phyloP scores from a whole-genome alignment of 768 basidiomycete species.

The Panellus pusillus region DNA sequence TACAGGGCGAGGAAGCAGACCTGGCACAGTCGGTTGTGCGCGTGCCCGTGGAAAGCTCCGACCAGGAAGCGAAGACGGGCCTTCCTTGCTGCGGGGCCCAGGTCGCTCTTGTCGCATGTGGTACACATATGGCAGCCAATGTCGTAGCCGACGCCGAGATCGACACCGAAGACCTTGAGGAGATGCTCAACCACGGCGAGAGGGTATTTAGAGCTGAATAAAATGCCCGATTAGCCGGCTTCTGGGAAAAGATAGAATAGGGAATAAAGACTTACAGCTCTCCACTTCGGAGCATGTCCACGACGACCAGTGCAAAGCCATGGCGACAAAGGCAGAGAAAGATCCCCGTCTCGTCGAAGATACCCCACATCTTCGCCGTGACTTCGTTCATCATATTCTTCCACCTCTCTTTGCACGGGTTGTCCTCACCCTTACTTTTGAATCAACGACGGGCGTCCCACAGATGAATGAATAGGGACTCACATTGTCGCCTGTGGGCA shows the following conservation, averaged over 20 bases:
- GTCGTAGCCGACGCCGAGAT: constrained; percentile 9
- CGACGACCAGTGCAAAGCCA: constrained; percentile 30
- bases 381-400: constrained; percentile 25
- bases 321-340: constrained; percentile 38
- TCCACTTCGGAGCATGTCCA: constrained; percentile 35
- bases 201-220: not conserved
- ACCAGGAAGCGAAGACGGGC: not conserved
- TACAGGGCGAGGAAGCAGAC: constrained; percentile 12
- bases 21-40: constrained; percentile 15
- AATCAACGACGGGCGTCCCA: not conserved
- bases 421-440: not conserved
- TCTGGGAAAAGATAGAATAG: not conserved
- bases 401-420: constrained; percentile 1
- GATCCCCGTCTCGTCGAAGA: constrained; percentile 38
- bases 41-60: constrained; percentile 15
- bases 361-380: constrained; percentile 29
- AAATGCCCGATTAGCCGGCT: not conserved
- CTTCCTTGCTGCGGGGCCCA: not conserved
- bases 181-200: constrained; percentile 9
- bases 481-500: not conserved
- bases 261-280: constrained; percentile 31
- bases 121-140: constrained; percentile 14
- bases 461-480: too few species aligned
- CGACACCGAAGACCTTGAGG: not conserved
- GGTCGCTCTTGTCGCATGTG: constrained; percentile 3